These are phyloP conservation scores for Aspergillus conjunctus DNA, from an alignment of 495 filamentous ascomycete species.

Conservation along the genomic window DNA sequence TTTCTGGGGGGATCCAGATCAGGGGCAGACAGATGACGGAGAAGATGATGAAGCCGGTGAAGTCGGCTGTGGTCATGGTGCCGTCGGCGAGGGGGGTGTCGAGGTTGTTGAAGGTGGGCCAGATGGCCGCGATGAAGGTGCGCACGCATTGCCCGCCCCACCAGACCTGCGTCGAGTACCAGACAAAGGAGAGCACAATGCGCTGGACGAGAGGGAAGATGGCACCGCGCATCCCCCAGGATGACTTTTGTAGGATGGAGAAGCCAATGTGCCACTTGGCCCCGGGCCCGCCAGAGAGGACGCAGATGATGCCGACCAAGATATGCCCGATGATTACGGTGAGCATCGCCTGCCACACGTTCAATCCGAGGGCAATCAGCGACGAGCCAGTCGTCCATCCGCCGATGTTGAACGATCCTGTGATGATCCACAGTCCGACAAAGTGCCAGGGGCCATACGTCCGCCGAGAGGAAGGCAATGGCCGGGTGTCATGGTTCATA, in stretches of 20 bases:
- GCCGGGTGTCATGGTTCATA: slow-evolving; percentile 11
- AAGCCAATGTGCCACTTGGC: slow-evolving; percentile 15
- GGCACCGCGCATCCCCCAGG: slow-evolving; percentile 8
- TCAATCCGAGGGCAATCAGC: slow-evolving; percentile 11
- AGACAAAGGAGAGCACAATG: slow-evolving; percentile 13
- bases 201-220: slow-evolving; percentile 7
- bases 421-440: slow-evolving; percentile 13
- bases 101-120: slow-evolving; percentile 5
- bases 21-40: slow-evolving; percentile 11
- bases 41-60: slow-evolving; percentile 10
- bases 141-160: slow-evolving; percentile 10
- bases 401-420: slow-evolving; percentile 10
- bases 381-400: slow-evolving; percentile 12
- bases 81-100: slow-evolving; percentile 1
- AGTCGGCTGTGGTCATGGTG: slow-evolving; percentile 6
- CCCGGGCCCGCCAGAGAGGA: slow-evolving; percentile 1
- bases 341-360: slow-evolving; percentile 11
- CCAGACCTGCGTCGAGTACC: slow-evolving; percentile 6
- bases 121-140: slow-evolving; percentile 6
- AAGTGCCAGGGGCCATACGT: slow-evolving; percentile 15
- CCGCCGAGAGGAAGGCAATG: background rate
- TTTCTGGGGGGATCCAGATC: slow-evolving; percentile 9
- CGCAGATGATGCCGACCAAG: slow-evolving; percentile 7
- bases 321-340: slow-evolving; percentile 10
- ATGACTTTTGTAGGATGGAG: background rate